phyloP scores from a whole-genome alignment of 352 stramenopile genomes.

The Pythium oligandrum region DNA sequence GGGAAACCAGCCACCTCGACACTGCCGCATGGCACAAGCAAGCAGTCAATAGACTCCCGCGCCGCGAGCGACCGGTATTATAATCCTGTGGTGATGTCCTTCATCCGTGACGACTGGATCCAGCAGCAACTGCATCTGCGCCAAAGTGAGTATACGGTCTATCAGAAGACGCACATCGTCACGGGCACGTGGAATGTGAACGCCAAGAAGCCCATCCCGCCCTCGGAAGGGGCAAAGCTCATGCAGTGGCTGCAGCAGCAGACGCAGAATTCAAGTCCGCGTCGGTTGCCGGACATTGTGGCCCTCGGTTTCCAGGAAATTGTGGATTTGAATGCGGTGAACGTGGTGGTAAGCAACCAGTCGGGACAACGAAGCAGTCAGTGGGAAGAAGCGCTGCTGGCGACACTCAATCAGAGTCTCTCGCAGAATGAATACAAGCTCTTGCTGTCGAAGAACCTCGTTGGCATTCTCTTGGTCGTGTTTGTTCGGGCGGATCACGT shows the following conservation, averaged over 20 bases:
- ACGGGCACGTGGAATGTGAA: conserved; percentile 99
- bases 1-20: too few species aligned
- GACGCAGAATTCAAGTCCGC: background rate
- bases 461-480: conserved; percentile 96
- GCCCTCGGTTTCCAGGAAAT: conserved; percentile 97
- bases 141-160: conserved; percentile 59
- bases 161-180: conserved; percentile 53
- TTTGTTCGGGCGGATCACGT: conserved; percentile 88
- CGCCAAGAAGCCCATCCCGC: conserved; percentile 94
- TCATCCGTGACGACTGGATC: conserved; percentile 87
- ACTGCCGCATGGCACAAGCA: too few species aligned
- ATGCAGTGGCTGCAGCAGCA: conserved; percentile 63
- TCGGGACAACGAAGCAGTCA: conserved; percentile 86
- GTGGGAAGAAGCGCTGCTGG: conserved; percentile 89
- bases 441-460: conserved; percentile 92
- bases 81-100: conserved; percentile 45
- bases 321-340: conserved; percentile 99
- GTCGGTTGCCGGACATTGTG: conserved; percentile 49
- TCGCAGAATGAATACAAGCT: conserved; percentile 45
- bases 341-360: conserved; percentile 97
- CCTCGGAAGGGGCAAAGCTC: conserved; percentile 42
- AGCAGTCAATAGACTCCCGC: too few species aligned
- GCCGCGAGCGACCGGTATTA: too few species aligned
- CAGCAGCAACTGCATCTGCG: conserved; percentile 66
- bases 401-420: conserved; percentile 85